Conservation (phyloP, 257 asterid species). For the Fraxinus pennsylvanica region DNA sequence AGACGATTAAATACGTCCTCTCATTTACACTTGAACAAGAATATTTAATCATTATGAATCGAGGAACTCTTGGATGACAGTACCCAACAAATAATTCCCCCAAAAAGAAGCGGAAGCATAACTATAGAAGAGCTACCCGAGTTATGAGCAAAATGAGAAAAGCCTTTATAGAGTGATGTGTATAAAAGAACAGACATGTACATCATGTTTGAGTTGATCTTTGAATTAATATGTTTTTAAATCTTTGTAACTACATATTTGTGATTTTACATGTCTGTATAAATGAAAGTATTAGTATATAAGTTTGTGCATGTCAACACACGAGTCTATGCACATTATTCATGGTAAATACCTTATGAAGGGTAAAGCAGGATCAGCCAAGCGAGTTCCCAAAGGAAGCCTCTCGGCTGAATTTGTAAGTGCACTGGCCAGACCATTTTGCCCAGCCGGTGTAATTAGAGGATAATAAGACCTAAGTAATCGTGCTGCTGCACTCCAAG, state of each 20-base stretch:
- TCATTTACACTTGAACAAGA: neutral
- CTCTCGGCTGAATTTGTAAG: slow-evolving; percentile 85
- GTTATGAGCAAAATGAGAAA: neutral
- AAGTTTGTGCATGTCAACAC: neutral
- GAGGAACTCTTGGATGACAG: slow-evolving; percentile 14
- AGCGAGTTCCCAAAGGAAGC: slow-evolving; percentile 94
- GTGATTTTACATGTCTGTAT: neutral
- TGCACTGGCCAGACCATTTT: slow-evolving; percentile 89
- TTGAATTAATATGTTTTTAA: neutral
- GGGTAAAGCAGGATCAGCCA: slow-evolving; percentile 96
- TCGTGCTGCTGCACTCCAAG: slow-evolving; percentile 99
- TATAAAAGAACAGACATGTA: neutral
- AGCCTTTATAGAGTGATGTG: neutral
- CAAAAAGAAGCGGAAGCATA: neutral
- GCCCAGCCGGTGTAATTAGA: slow-evolving; percentile 94
- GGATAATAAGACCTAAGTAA: slow-evolving; percentile 96
- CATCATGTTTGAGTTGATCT: neutral
- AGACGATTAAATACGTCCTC: slow-evolving; percentile 3
- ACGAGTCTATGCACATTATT: neutral
- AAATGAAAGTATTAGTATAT: neutral
- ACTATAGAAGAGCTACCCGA: neutral
- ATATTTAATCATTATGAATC: neutral
- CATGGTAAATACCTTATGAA: slow-evolving; percentile 69
- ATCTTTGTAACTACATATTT: neutral
- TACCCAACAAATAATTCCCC: neutral